Base-by-base conservation (phyloP, 1,284 basidiomycete genomes). In the Coniferiporia sulphurascens region DNA sequence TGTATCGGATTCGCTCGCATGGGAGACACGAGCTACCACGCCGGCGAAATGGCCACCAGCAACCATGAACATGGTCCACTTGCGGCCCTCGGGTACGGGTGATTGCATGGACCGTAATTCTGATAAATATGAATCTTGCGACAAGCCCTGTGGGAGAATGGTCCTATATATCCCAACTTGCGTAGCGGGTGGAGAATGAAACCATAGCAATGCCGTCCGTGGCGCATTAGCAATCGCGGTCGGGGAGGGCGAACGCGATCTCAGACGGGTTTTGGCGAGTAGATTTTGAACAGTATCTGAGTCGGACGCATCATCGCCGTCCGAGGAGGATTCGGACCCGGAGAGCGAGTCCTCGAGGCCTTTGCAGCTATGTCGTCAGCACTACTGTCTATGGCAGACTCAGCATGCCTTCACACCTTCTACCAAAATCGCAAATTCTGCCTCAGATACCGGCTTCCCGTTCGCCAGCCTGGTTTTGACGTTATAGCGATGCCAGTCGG, bases 401-500 rank as follows among this genome's bases (percentile, higher is more conserved):
- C 4, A 44, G 35, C 21, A n/a, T 41, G 38, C 38, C 17, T 34
- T 71, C 79, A 63, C 67, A 93, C 94, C 86, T 67, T 93, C 92
- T 3, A 95, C 78, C 49, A 96, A 78, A 58, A 84, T 80, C 32
- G 83, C 76, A 68, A 95, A 98, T 38, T 86, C 81, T 22, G 79
- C 69, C 66, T 93, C 91, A 0, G 82, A 75, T 13, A 93, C 84
- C 15, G 85, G 71, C 34, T 76, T 78, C 41, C 81, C 79, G 15
- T 86, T 84, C 56, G 75, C 75, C 38, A 94, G 74, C 59, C 85
- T 86, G 51, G 84, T 80, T 73, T 96, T 97, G 63, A 95, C 91
- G 70, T 99, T 99, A 75, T 97, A 98, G 56, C 95, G 82, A 79
- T 99, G 96, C 96, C 96, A 98, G 72, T 98, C 95, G 32, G 92